Percentiles rank a stretch among this genome's conserved stretches.
Evolutionary conservation across 2,329 filamentous ascomycete species (phyloP).

Genomic region (Pestalotiopsis sp.): DNA sequence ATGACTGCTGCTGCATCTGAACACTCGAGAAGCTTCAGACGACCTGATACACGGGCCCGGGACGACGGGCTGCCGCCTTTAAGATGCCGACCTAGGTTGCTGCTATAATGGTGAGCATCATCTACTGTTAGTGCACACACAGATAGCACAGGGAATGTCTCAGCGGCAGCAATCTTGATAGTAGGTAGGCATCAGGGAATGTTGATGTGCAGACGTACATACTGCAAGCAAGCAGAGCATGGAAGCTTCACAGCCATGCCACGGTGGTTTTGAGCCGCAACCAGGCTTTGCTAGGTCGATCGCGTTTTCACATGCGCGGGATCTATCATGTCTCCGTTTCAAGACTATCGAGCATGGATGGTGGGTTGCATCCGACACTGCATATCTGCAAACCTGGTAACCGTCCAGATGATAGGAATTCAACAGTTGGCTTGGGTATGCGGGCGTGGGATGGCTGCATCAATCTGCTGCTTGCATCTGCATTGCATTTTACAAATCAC

Average conservation of each 20-base stretch:
- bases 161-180: background rate
- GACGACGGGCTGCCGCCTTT: background rate
- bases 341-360: background rate
- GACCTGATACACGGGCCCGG: background rate
- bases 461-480: background rate
- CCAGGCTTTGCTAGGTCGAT: background rate
- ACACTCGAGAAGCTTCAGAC: background rate
- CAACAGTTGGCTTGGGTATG: background rate
- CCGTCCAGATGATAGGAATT: background rate
- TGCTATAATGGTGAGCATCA: background rate
- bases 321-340: background rate
- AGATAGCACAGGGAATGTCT: background rate
- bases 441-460: constrained; percentile 2
- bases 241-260: background rate
- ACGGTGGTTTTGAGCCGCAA: background rate
- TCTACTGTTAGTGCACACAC: background rate
- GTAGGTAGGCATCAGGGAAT: background rate
- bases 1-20: background rate
- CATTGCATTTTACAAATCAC: background rate
- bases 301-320: constrained; percentile 9
- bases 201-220: background rate
- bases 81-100: background rate
- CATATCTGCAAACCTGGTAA: background rate
- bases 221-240: background rate
- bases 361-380: background rate